Base-by-base conservation (phyloP, 257 asterid species). In the Galeopsis tetrahit region DNA sequence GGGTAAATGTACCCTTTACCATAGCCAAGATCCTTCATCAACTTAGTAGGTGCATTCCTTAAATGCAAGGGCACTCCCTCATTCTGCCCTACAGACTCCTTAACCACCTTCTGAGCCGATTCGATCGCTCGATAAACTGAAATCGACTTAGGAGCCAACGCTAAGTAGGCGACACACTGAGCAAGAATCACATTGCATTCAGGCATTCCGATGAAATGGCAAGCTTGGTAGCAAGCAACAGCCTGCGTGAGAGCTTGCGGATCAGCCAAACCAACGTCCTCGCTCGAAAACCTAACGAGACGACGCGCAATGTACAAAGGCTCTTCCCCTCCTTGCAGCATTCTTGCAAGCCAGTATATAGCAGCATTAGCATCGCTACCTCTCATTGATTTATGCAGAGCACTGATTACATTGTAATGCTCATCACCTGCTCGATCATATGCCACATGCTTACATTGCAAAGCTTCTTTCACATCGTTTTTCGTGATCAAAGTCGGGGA, bases 21-120 rank as follows among this genome's bases (percentile, higher is more conserved):
- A 64, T 87, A 90, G 13, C 96, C 95, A 68, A 88, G 73, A 74
- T 93, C 91, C 78, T 87, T 89, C 98, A 93, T 89, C 42, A 93
- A 78, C 89, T 86, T 93, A n/a, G 95, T 90, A 5, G 97, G 91
- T 39, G 98, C 97, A 74, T 93, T 93, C 87, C 98, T 90, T 70
- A 90, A 53, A 69, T 88, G 98, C 58, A 90, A 72, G 5, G 98
- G 97, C 67, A 93, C 96, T 57, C 87, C 82, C 56, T 90, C 90
- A 56, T 93, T 90, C 79, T 82, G 89, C 51, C 98, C 97, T n/a
- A 72, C 91, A 0, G 95, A 90, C 4, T 93, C 96, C 86, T 65
- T 86, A 60, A 90, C 98, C 32, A 61, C 85, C 80, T 83, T 78
- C 81, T 75, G 83, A 0, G 97, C 97, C 1, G 75, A 78, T 77